These are phyloP conservation scores for Copromyces sp. DNA, from an alignment of 495 filamentous ascomycete species.

Conservation along the genomic window DNA sequence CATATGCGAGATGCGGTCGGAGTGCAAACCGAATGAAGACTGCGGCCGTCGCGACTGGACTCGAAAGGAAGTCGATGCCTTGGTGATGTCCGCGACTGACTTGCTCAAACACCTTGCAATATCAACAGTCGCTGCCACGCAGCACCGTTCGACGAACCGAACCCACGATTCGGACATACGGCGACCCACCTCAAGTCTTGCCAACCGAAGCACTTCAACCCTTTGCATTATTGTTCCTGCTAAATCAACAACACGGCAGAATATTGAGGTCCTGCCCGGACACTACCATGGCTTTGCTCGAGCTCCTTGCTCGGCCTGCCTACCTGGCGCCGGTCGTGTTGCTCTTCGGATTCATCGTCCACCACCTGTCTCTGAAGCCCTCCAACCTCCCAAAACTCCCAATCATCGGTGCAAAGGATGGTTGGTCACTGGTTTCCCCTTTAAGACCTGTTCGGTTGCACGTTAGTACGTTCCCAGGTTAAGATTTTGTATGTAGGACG, in stretches of 20 bases:
- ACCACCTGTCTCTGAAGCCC: conserved; percentile 16
- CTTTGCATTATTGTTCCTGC: background rate
- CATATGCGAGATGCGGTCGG: background rate
- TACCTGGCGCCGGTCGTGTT: conserved; percentile 17
- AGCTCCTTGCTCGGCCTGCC: conserved; percentile 15
- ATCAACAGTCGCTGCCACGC: background rate
- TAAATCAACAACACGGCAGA: background rate
- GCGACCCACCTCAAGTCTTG: no score
- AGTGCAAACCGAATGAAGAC: background rate
- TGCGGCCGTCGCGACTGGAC: background rate
- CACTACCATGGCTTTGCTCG: background rate
- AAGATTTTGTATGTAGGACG: no score
- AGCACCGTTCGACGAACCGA: background rate
- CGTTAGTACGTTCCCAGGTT: no score
- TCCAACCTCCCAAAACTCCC: conserved; percentile 21
- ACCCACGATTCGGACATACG: no score
- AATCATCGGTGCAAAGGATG: conserved; percentile 20
- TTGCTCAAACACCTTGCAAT: background rate
- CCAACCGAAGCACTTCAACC: background rate
- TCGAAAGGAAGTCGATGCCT: background rate
- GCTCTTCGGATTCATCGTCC: conserved; percentile 16
- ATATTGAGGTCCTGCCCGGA: background rate
- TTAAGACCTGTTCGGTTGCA: no score
- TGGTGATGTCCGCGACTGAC: background rate
- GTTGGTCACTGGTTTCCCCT: conserved; percentile 30